Percentiles rank a stretch among this genome's conserved stretches.
These are phyloP conservation scores for Psilocybe cubensis DNA, from an alignment of 768 basidiomycete species.

Conservation along the genomic window DNA sequence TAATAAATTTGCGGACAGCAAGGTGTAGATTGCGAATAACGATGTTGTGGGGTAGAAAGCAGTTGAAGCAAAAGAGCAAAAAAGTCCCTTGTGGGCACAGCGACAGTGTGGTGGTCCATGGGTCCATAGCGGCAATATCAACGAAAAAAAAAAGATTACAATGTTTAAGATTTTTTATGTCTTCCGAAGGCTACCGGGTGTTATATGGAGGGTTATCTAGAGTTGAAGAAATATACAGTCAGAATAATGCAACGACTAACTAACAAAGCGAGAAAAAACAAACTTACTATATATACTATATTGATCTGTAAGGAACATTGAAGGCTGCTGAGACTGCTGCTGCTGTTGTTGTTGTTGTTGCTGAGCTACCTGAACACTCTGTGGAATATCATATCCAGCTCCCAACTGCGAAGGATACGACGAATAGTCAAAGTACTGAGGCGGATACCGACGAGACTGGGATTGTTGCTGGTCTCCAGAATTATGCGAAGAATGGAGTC, in stretches of 20 bases:
- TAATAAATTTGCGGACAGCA: neutral
- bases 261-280: neutral
- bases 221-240: too few relatives aligned
- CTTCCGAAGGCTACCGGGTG: constrained; percentile 13
- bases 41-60: constrained; percentile 1
- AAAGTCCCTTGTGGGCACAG: constrained; percentile 2
- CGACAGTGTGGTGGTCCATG: too few relatives aligned
- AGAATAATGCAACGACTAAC: neutral
- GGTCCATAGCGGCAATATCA: constrained; percentile 1
- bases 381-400: constrained; percentile 15
- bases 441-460: constrained; percentile 38
- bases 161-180: neutral
- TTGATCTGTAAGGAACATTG: constrained; percentile 26
- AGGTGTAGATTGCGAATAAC: constrained; percentile 1
- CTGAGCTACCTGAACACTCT: constrained; percentile 13
- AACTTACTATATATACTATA: constrained; percentile 28
- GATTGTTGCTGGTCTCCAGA: constrained; percentile 13
- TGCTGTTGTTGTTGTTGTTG: constrained; percentile 21
- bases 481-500: constrained; percentile 10
- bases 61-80: constrained; percentile 2
- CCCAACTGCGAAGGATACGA: constrained; percentile 52
- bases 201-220: constrained; percentile 24
- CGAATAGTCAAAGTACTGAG: constrained; percentile 60
- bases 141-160: constrained; percentile 6
- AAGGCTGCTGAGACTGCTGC: constrained; percentile 9